Base-by-base conservation (phyloP, 495 filamentous ascomycete species). In the Xylaria intraflava region DNA sequence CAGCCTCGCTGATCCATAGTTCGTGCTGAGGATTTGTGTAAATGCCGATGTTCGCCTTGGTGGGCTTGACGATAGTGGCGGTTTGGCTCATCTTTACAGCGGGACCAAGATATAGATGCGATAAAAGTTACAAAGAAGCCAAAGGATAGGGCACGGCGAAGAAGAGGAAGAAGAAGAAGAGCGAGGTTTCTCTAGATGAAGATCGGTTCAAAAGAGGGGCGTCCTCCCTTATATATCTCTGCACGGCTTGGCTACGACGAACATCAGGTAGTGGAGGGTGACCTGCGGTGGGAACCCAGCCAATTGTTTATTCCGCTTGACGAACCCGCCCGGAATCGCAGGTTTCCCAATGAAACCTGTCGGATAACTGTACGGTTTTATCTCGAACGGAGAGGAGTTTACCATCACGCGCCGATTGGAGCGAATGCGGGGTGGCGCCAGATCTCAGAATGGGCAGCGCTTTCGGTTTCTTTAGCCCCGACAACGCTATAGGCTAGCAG, bases 21-120 rank as follows among this genome's bases (percentile, higher is more conserved):
- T 95, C 87, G 65, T 97, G 91, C 24, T 81, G 77, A 26, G 91
- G 89, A 70, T 96, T 94, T 45, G 91, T 97, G 78, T 86, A 97
- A 46, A 96, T 90, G 60, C 88, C 92, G 61, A 97, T 91, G 72
- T 96, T 97, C 51, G 88, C 66, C 77, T 94, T 95, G 22, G 65
- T 55, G 26, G 71, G 69, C 55, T 65, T 57, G 19, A 66, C 54
- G 46, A 64, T 39, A 17, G 59, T 59, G 11, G 46, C 53, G 39
- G 61, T 58, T 24, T 62, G 52, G 42, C 64, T 60, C 64, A 66
- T 66, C 43, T 59, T 64, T 23, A 12, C 38, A 29, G 9, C 23
- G 39, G 12, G 11, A 6, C 7, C 3, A 14, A 3, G 12, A 17
- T 3, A 3, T 5, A 38, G 3, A 3, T 38, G 16, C 3, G 17